phyloP scores from a whole-genome alignment of 305 asterid species.

The Fraxinus ornus region DNA sequence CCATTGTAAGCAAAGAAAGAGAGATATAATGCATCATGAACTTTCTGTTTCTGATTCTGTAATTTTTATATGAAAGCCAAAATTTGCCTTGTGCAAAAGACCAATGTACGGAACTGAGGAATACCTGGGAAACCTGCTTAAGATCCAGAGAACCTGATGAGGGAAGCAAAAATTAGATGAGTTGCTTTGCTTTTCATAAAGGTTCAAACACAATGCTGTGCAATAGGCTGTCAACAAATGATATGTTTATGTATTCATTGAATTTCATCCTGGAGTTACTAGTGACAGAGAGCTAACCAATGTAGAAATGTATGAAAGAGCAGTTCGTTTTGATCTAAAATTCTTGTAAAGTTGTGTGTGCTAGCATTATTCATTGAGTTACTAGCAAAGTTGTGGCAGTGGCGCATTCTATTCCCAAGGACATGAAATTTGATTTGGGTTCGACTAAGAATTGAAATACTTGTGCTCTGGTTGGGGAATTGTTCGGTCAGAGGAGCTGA shows the following conservation, averaged over 20 bases:
- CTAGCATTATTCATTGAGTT: slow-evolving; percentile 73
- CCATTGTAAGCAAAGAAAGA: background rate
- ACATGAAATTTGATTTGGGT: slow-evolving; percentile 65
- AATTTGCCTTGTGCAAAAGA: background rate
- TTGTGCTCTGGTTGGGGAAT: slow-evolving; percentile 61
- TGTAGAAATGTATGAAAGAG: background rate
- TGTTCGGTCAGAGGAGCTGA: slow-evolving; percentile 75
- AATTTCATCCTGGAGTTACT: no score
- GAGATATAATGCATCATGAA: background rate
- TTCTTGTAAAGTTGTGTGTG: slow-evolving; percentile 36
- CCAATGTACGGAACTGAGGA: background rate
- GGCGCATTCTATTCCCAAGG: slow-evolving; percentile 77
- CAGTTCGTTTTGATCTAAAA: background rate
- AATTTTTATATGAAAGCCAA: background rate
- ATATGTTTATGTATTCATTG: no score
- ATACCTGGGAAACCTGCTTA: background rate
- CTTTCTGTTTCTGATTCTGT: background rate
- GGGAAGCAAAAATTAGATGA: background rate
- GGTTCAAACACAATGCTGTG: background rate
- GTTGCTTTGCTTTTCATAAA: background rate
- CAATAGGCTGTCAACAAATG: background rate
- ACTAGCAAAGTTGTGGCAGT: slow-evolving; percentile 71
- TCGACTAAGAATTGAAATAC: slow-evolving; percentile 49
- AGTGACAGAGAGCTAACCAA: no score
- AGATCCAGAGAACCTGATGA: background rate